Conservation (phyloP, 2,329 filamentous ascomycete genomes). For the Colletotrichum sp. region DNA sequence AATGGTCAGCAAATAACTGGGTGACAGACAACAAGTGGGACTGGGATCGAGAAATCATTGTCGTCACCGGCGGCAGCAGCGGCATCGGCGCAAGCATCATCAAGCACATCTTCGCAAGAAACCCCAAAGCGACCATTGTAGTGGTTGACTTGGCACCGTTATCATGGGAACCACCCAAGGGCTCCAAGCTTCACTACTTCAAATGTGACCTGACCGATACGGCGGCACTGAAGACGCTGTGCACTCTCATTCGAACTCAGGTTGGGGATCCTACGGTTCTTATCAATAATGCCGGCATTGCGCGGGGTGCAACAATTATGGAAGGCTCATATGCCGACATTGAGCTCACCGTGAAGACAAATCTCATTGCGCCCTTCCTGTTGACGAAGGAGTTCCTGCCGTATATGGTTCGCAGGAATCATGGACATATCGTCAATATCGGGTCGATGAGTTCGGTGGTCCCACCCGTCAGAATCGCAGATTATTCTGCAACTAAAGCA, state of each 20-base stretch:
- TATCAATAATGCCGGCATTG: constrained; percentile 40
- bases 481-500: constrained; percentile 64
- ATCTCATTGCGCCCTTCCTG: constrained; percentile 65
- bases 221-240: constrained; percentile 30
- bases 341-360: constrained; percentile 40
- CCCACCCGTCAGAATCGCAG: constrained; percentile 59
- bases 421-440: constrained; percentile 70
- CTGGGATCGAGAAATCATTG: constrained; percentile 45
- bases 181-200: constrained; percentile 33
- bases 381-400: constrained; percentile 65
- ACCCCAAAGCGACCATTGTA: constrained; percentile 31
- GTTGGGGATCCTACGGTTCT: constrained; percentile 42
- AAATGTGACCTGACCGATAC: constrained; percentile 43
- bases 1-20: constrained; percentile 30
- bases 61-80: constrained; percentile 48
- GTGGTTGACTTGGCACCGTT: constrained; percentile 39
- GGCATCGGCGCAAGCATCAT: constrained; percentile 46
- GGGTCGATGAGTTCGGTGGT: constrained; percentile 62
- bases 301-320: constrained; percentile 29
- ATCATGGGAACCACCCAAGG: constrained; percentile 28
- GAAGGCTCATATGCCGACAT: constrained; percentile 32
- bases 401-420: constrained; percentile 59
- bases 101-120: constrained; percentile 29
- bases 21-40: constrained; percentile 29
- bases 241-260: constrained; percentile 31